These are phyloP conservation scores for Coemansia sp. DNA, from an alignment of 192 early-diverging fungal genomes.

Conservation along the genomic window DNA sequence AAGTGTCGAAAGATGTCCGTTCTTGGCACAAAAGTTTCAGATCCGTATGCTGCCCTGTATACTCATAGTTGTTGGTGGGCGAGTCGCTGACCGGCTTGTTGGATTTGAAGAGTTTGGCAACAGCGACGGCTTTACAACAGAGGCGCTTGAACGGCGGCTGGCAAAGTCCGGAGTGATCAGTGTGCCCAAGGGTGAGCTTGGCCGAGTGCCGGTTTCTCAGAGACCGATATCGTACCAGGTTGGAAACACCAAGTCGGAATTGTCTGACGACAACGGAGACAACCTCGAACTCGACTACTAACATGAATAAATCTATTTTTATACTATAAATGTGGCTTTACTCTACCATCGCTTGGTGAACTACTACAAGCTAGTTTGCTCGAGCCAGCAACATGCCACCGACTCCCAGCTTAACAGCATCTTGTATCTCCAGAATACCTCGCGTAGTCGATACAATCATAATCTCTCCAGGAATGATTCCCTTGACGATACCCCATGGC, in stretches of 20 bases:
- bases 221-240: slow-evolving; percentile 29
- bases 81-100: slow-evolving; percentile 69
- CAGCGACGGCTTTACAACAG: slow-evolving; percentile 78
- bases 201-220: slow-evolving; percentile 29
- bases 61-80: slow-evolving; percentile 72
- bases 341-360: not conserved
- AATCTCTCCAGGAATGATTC: slow-evolving; percentile 85
- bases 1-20: slow-evolving; percentile 85
- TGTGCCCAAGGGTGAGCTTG: slow-evolving; percentile 40
- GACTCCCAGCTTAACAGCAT: slow-evolving; percentile 78
- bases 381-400: slow-evolving; percentile 88
- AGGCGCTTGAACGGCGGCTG: slow-evolving; percentile 68
- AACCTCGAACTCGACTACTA: slow-evolving; percentile 10
- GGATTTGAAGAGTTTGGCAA: slow-evolving; percentile 96
- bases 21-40: slow-evolving; percentile 86
- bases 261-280: not conserved
- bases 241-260: not conserved
- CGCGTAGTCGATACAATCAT: slow-evolving; percentile 82
- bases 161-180: slow-evolving; percentile 57
- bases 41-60: slow-evolving; percentile 88
- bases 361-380: slow-evolving; percentile 30
- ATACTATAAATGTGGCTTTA: too few relatives aligned
- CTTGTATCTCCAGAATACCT: slow-evolving; percentile 88
- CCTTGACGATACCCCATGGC: slow-evolving; percentile 74
- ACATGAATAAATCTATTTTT: not conserved